Evolutionary conservation across 345 rosid species (phyloP).

Genomic region (Bruguiera gymnorhiza): DNA sequence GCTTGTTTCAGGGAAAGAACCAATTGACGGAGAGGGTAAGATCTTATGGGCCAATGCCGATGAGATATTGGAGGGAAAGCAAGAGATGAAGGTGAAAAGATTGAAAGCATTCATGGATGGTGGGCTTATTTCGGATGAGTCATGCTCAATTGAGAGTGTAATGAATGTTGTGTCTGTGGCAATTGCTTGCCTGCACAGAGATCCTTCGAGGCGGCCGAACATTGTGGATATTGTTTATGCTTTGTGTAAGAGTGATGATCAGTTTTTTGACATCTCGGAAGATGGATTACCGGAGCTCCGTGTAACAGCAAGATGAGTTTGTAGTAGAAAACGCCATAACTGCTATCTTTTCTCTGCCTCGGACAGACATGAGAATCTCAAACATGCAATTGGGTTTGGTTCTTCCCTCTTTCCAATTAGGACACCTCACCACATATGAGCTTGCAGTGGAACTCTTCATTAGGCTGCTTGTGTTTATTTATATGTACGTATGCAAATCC

Average conservation of each 20-base stretch:
- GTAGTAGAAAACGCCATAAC: too few relatives aligned
- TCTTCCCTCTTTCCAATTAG: too few relatives aligned
- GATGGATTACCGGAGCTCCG: conserved; percentile 28
- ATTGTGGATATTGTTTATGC: conserved; percentile 70
- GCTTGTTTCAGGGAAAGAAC: conserved; percentile 56
- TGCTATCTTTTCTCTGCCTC: too few relatives aligned
- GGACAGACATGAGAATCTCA: too few relatives aligned
- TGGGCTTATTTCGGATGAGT: conserved; percentile 27
- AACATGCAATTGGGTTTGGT: too few relatives aligned
- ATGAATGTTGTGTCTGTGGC: conserved; percentile 47
- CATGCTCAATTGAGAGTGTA: conserved; percentile 45
- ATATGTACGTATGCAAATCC: too few relatives aligned
- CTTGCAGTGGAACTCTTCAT: too few relatives aligned
- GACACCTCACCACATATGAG: too few relatives aligned
- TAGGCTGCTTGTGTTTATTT: too few relatives aligned
- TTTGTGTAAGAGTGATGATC: conserved; percentile 48
- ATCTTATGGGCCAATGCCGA: conserved; percentile 39
- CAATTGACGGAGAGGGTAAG: conserved; percentile 46
- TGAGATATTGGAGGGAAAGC: conserved; percentile 36
- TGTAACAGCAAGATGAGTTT: conserved; percentile 42
- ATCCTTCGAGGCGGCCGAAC: conserved; percentile 53
- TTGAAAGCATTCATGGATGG: conserved; percentile 44
- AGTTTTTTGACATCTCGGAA: conserved; percentile 43
- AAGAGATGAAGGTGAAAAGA: conserved; percentile 31
- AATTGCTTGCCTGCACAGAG: conserved; percentile 47